These are phyloP conservation scores for Myrica gale DNA, from an alignment of 306 rosid species.

Conservation along the genomic window DNA sequence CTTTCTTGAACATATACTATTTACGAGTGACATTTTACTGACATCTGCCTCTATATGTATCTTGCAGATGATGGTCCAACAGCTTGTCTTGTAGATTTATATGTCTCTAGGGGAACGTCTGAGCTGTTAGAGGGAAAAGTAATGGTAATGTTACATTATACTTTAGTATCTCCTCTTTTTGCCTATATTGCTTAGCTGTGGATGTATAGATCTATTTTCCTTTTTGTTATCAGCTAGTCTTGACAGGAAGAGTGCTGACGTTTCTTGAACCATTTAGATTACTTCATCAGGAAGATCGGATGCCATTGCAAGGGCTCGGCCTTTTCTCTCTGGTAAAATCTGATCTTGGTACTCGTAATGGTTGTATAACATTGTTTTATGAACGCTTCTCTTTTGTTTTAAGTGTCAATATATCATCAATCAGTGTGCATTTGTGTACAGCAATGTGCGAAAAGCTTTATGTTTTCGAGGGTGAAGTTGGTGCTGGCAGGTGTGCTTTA, in stretches of 20 bases:
- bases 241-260: constrained; percentile 29
- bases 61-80: constrained; percentile 51
- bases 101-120: constrained; percentile 63
- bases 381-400: constrained; percentile 9
- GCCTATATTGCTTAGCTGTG: constrained; percentile 21
- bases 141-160: constrained; percentile 45
- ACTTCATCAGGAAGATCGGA: constrained; percentile 69
- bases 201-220: constrained; percentile 6
- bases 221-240: constrained; percentile 14
- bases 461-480: constrained; percentile 83
- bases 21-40: constrained; percentile 9
- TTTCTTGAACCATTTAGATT: constrained; percentile 46
- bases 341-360: constrained; percentile 10
- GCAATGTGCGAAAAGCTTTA: constrained; percentile 85
- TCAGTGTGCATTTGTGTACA: constrained; percentile 40
- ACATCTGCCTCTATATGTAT: constrained; percentile 27
- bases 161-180: constrained; percentile 5
- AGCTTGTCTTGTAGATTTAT: constrained; percentile 56
- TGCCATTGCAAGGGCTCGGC: constrained; percentile 64
- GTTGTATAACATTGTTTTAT: constrained; percentile 11
- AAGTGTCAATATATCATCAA: constrained; percentile 13
- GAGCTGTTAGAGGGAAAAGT: constrained; percentile 61
- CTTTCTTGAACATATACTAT: not conserved
- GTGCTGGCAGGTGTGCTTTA: constrained; percentile 73
- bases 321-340: constrained; percentile 70